A percentile compares a stretch with the other conserved stretches of the same genome.
These are phyloP conservation scores for Colletotrichum phormii DNA, from an alignment of 2,329 filamentous ascomycete genomes.

Conservation along the genomic window DNA sequence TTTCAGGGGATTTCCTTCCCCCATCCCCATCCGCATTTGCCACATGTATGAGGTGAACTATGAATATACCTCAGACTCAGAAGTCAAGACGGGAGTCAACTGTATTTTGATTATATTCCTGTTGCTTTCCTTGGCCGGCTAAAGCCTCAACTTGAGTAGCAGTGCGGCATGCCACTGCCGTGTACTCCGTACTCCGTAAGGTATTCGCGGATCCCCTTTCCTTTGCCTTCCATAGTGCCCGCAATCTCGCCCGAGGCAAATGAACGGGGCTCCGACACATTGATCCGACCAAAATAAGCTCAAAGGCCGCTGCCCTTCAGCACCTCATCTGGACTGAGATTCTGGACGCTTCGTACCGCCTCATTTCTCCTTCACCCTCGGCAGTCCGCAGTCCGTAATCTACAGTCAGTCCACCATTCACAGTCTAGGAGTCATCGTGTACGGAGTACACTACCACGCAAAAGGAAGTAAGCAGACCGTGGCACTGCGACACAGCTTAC, in stretches of 20 bases:
- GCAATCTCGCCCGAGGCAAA: not conserved
- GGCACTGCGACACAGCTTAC: not conserved
- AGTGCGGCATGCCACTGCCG: too few relatives aligned
- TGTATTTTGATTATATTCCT: not conserved
- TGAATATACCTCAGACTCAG: not conserved
- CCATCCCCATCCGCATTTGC: not conserved
- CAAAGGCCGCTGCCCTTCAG: not conserved
- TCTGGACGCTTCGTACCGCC: not conserved
- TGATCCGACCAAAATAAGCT: not conserved
- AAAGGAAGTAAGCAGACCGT: not conserved
- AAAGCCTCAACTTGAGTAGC: not conserved
- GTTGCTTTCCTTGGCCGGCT: not conserved
- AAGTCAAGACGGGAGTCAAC: not conserved
- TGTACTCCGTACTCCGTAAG: too few relatives aligned
- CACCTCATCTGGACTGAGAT: not conserved
- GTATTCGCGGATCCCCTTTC: not conserved
- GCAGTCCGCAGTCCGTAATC: not conserved
- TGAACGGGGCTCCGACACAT: not conserved
- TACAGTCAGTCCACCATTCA: not conserved
- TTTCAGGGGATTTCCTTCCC: constrained; percentile 13
- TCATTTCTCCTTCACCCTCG: not conserved
- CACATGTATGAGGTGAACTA: too few relatives aligned
- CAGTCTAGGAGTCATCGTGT: not conserved
- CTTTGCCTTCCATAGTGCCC: not conserved
- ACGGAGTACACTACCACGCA: too few relatives aligned